Evolutionary conservation across 768 basidiomycete species (phyloP).

Genomic region (Hygrophorus russula): DNA sequence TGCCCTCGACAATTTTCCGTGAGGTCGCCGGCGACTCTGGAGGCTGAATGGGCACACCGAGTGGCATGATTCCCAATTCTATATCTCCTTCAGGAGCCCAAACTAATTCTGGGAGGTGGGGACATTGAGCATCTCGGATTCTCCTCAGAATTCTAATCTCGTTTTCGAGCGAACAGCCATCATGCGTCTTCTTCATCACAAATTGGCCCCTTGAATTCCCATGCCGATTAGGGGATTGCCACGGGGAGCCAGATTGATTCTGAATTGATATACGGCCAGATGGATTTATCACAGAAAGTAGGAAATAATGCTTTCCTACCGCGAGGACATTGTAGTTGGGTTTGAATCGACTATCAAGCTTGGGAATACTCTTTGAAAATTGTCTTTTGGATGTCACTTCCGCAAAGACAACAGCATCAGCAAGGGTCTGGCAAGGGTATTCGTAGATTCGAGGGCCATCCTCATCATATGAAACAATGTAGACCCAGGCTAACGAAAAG

Average conservation of each 20-base stretch:
- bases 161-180: background rate
- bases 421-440: background rate
- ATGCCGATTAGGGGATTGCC: background rate
- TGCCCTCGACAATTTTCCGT: background rate
- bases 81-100: background rate
- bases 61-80: background rate
- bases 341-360: background rate
- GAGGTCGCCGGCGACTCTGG: background rate
- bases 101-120: background rate
- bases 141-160: background rate
- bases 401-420: slow-evolving; percentile 4
- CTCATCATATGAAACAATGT: background rate
- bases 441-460: background rate
- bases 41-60: background rate
- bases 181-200: background rate
- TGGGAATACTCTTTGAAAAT: background rate
- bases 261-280: background rate
- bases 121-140: background rate
- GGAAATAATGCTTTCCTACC: background rate
- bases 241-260: background rate
- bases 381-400: background rate
- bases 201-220: background rate
- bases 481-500: background rate
- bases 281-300: background rate
- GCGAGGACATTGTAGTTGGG: background rate